phyloP scores from a whole-genome alignment of 768 basidiomycete genomes.

The Kwoniella botswanensis region DNA sequence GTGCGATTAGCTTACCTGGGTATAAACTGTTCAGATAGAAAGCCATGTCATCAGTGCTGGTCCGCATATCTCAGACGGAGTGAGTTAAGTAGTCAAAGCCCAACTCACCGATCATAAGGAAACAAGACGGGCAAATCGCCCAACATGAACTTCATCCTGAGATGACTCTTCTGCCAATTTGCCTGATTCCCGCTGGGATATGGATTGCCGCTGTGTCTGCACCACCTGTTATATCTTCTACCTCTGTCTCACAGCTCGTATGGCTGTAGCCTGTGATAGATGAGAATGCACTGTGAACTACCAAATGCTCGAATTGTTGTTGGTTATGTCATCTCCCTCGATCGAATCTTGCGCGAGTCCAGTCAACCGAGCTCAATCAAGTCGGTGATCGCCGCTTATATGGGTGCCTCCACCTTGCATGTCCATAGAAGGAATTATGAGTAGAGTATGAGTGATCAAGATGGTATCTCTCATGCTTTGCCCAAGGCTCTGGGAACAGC shows the following conservation, averaged over 20 bases:
- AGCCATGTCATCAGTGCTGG: slow-evolving; percentile 57
- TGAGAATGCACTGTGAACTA: no score
- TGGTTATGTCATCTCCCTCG: slow-evolving; percentile 4
- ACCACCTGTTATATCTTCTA: no score
- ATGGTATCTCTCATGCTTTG: no score
- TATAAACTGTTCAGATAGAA: slow-evolving; percentile 96
- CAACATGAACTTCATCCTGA: slow-evolving; percentile 51
- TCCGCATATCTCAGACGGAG: not conserved
- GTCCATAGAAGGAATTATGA: slow-evolving; percentile 3
- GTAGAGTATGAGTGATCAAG: not conserved
- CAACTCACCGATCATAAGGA: slow-evolving; percentile 56
- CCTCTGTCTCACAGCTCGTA: no score
- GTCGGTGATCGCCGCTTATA: not conserved
- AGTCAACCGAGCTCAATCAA: not conserved
- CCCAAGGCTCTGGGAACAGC: not conserved
- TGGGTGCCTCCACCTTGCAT: not conserved
- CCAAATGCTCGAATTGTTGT: not conserved
- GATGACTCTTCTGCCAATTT: not conserved
- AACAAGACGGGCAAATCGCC: slow-evolving; percentile 55
- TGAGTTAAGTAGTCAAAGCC: not conserved
- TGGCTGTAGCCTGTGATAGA: no score
- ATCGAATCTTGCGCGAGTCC: not conserved
- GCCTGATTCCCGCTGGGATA: not conserved
- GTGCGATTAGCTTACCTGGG: slow-evolving; percentile 68
- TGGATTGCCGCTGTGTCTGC: not conserved